Conservation (phyloP, 345 rosid species). For the Rhizophora mangle region DNA sequence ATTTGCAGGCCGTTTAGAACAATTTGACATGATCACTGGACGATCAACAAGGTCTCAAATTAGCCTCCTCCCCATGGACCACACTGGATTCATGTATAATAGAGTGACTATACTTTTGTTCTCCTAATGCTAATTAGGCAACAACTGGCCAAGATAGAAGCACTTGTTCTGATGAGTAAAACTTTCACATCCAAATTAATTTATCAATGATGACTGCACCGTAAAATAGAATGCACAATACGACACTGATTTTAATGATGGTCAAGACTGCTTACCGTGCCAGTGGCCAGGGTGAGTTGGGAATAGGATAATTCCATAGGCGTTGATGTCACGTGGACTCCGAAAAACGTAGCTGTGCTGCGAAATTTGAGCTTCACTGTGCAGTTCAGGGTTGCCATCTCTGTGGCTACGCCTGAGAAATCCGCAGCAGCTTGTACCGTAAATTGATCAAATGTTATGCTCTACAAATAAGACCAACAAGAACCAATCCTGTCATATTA, state of each 20-base stretch:
- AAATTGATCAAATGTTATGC: conserved; percentile 49
- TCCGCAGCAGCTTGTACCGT: conserved; percentile 67
- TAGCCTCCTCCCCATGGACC: too few species aligned
- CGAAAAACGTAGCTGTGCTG: conserved; percentile 60
- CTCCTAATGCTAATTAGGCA: too few species aligned
- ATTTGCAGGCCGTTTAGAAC: too few species aligned
- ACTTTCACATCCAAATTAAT: too few species aligned
- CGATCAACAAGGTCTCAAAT: too few species aligned
- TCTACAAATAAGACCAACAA: conserved; percentile 29
- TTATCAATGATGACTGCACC: too few species aligned
- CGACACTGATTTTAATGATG: background rate
- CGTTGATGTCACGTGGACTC: conserved; percentile 60
- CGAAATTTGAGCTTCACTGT: conserved; percentile 51
- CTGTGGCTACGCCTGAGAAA: conserved; percentile 57
- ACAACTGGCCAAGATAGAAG: too few species aligned
- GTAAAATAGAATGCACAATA: too few species aligned
- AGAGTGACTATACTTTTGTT: too few species aligned
- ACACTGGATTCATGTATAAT: too few species aligned
- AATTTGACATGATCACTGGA: too few species aligned
- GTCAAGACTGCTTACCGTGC: conserved; percentile 35
- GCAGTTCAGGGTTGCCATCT: conserved; percentile 64
- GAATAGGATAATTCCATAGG: conserved; percentile 57
- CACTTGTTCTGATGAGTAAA: too few species aligned
- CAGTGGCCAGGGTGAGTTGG: conserved; percentile 57
- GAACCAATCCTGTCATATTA: background rate